Percentiles rank a stretch among this genome's conserved stretches.
These are phyloP conservation scores for Olyra latifolia DNA, from an alignment of 176 grass and related monocot genomes.

Conservation along the genomic window DNA sequence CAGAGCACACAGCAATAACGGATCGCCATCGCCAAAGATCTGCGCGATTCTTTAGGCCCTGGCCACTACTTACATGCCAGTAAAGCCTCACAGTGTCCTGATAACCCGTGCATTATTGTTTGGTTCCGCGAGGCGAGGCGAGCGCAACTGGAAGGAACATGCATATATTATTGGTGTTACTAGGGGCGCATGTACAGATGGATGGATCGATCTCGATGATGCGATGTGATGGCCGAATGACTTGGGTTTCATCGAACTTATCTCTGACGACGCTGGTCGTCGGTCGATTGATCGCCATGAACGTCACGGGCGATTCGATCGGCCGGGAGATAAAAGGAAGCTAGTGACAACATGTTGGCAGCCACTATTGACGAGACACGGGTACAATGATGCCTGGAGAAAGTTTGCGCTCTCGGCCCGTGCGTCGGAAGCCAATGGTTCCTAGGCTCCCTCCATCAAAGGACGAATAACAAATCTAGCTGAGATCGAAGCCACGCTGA, in stretches of 20 bases:
- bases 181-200: not conserved
- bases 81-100: constrained; percentile 20
- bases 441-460: not conserved
- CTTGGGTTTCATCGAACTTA: constrained; percentile 26
- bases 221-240: constrained; percentile 33
- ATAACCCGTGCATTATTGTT: constrained; percentile 5
- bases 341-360: not conserved
- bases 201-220: not conserved
- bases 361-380: constrained; percentile 28
- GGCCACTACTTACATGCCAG: not conserved
- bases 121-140: not conserved
- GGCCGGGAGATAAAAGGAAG: not conserved
- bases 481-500: constrained; percentile 13
- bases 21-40: constrained; percentile 1
- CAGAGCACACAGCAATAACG: not conserved
- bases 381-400: not conserved
- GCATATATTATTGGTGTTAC: constrained; percentile 31
- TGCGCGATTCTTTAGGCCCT: not conserved
- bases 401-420: not conserved
- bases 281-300: not conserved
- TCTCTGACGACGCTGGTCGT: not conserved
- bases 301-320: not conserved
- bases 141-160: not conserved
- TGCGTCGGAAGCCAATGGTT: not conserved
- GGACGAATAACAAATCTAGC: constrained; percentile 6